Evolutionary conservation across 805 yeast species (phyloP), one percentile per base, ranked within the genome.

Genomic region (Zygosaccharomyces siamensis): DNA sequence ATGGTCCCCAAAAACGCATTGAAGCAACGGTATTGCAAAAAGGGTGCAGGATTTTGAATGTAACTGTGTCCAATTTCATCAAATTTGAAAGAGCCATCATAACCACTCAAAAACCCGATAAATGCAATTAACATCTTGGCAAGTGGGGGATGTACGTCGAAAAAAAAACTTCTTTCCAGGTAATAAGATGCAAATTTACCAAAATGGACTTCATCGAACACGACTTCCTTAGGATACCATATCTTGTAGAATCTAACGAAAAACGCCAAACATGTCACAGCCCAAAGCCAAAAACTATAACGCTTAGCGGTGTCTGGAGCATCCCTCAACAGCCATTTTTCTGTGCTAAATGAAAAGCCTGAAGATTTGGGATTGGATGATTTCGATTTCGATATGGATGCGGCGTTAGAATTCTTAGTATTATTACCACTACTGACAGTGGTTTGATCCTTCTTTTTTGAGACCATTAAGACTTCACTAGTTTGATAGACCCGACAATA

Each of bases 141-240:
- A 68, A 93, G 88, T 20, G 99, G 99, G 7, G 99, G 99, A 70
- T 93, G 99, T 45, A 93, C 81, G 70, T 93, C 99, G 62, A 93
- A 93, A 68, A 89, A 93, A 68, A 87, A 93, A 0, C 96, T 85
- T 53, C 96, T 77, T 68, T 92, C 86, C 51, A 92, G 71, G 68
- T 92, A 92, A 69, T 86, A 84, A 1, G 89, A 79, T 6, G 92
- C 92, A 66, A 86, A 86, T 60, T 86, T 86, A 32, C 95, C 95
- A 60, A 86, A 86, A 66, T 86, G 95, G 18, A 85, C 93, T 63
- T 86, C 95, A 69, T 86, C 95, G 58, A 86, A 86, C 2, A 86
- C 93, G 49, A 86, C 95, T 64, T 83, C 84, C 52, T 75, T 73
- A 2, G 95, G 95, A 43, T 70, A 72, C 65, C 81, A 74, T 47